phyloP scores from a whole-genome alignment of 2,329 filamentous ascomycete species.

The Ascochyta lentis region DNA sequence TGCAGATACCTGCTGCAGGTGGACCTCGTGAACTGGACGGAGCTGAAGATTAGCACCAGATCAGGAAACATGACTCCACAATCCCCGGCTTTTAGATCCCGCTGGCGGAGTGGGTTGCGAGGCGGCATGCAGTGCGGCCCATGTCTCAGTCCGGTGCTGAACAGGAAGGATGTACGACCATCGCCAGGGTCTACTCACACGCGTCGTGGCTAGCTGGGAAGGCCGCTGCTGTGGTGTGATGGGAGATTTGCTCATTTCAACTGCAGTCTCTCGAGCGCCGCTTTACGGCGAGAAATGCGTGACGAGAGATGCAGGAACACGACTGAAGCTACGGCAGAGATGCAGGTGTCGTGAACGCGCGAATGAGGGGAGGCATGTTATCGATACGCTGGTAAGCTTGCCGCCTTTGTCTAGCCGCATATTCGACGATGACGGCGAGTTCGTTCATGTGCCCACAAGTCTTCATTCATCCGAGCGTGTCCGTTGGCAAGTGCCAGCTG shows the following conservation, averaged over 20 bases:
- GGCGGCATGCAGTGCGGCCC: slow-evolving; percentile 9
- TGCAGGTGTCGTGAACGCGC: slow-evolving; percentile 14
- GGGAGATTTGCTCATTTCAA: not conserved
- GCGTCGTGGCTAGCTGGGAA: not conserved
- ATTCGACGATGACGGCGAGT: slow-evolving; percentile 21
- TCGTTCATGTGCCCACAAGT: slow-evolving; percentile 8
- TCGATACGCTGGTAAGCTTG: slow-evolving; percentile 26
- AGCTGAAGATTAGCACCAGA: slow-evolving; percentile 9
- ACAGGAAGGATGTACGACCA: not conserved
- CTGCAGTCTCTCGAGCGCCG: not conserved
- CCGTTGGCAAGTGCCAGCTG: slow-evolving; percentile 4
- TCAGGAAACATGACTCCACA: slow-evolving; percentile 20
- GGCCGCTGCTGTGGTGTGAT: slow-evolving; percentile 5
- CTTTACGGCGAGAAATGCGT: not conserved
- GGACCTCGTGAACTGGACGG: slow-evolving; percentile 22
- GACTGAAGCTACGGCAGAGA: not conserved
- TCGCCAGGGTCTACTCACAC: not conserved
- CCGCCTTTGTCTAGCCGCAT: slow-evolving; percentile 16
- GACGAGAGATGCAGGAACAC: slow-evolving; percentile 15
- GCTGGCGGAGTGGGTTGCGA: slow-evolving; percentile 4
- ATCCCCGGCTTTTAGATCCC: slow-evolving; percentile 13
- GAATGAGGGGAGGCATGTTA: slow-evolving; percentile 13
- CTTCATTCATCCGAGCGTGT: slow-evolving; percentile 6
- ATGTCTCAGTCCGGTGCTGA: slow-evolving; percentile 5
- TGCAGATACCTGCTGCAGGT: slow-evolving; percentile 19